A percentile compares a stretch with the other conserved stretches of the same genome.
Conservation (phyloP, 768 basidiomycete species). For the Rhodosporidiobolus sp. region DNA sequence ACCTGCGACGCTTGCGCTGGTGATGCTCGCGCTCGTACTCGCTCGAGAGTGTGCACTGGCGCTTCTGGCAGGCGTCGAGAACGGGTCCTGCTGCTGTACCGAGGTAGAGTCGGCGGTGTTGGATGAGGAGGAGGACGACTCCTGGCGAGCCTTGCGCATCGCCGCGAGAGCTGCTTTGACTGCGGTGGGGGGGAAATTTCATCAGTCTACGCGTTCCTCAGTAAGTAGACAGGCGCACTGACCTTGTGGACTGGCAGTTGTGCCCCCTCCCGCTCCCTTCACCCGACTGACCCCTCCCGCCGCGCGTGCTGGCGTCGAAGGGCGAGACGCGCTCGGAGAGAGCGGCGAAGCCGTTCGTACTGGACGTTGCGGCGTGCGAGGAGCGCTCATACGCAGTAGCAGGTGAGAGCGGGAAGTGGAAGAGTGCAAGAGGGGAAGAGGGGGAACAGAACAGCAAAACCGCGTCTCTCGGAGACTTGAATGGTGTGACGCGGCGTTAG, state of each 20-base stretch:
- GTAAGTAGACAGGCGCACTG: accelerated
- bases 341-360: background rate
- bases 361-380: background rate
- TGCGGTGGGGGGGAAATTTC: background rate
- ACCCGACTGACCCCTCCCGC: background rate
- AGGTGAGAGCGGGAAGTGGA: background rate
- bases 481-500: too few species aligned
- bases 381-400: background rate
- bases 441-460: background rate
- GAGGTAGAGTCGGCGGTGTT: background rate
- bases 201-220: background rate
- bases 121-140: background rate
- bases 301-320: background rate
- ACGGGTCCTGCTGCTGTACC: background rate
- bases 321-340: background rate
- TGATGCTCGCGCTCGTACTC: background rate
- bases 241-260: constrained; percentile 24
- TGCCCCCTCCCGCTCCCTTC: background rate
- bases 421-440: background rate
- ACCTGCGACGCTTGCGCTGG: background rate
- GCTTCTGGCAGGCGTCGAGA: background rate
- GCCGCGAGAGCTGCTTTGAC: constrained; percentile 34
- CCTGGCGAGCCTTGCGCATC: constrained; percentile 13
- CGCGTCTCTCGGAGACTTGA: too few species aligned
- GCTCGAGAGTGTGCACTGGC: background rate